These are phyloP conservation scores for Ophiostoma piceae DNA, from an alignment of 2,329 filamentous ascomycete genomes.

Conservation along the genomic window DNA sequence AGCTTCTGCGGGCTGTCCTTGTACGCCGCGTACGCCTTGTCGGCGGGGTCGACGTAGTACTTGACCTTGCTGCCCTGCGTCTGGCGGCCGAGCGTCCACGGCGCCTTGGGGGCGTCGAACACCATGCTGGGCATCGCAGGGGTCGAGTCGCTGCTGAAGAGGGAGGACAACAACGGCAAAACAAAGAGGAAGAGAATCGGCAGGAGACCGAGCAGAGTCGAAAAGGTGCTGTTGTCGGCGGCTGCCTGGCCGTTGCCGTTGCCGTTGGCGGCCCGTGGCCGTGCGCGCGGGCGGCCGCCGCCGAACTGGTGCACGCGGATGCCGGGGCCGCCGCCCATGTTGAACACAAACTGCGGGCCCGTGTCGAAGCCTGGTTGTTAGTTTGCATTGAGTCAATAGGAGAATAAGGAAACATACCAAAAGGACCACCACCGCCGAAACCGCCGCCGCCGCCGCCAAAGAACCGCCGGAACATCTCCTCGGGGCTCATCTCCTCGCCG, in stretches of 20 bases:
- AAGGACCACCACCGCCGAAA: conserved; percentile 46
- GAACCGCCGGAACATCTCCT: conserved; percentile 96
- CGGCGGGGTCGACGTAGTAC: conserved; percentile 79
- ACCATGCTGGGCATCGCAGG: conserved; percentile 63
- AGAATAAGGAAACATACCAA: not conserved
- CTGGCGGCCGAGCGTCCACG: conserved; percentile 67
- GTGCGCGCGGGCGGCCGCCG: conserved; percentile 66
- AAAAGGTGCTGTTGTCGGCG: conserved; percentile 44
- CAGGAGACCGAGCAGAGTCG: conserved; percentile 66
- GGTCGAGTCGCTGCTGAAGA: conserved; percentile 58
- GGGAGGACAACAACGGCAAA: conserved; percentile 72
- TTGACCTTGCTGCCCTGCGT: conserved; percentile 63
- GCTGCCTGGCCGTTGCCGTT: conserved; percentile 33
- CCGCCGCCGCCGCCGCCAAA: conserved; percentile 73
- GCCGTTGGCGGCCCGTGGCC: conserved; percentile 51
- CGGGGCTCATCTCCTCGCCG: conserved; percentile 88
- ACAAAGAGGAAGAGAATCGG: conserved; percentile 87
- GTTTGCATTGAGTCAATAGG: not conserved
- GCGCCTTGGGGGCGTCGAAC: conserved; percentile 65
- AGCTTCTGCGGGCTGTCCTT: conserved; percentile 65
- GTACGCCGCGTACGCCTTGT: conserved; percentile 51
- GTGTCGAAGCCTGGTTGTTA: conserved; percentile 56
- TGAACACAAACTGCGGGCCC: conserved; percentile 89
- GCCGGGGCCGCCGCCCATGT: conserved; percentile 84
- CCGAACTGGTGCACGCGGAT: conserved; percentile 95